phyloP scores from a whole-genome alignment of 73 alveolate genomes.

The Paramecium sonneborni region DNA sequence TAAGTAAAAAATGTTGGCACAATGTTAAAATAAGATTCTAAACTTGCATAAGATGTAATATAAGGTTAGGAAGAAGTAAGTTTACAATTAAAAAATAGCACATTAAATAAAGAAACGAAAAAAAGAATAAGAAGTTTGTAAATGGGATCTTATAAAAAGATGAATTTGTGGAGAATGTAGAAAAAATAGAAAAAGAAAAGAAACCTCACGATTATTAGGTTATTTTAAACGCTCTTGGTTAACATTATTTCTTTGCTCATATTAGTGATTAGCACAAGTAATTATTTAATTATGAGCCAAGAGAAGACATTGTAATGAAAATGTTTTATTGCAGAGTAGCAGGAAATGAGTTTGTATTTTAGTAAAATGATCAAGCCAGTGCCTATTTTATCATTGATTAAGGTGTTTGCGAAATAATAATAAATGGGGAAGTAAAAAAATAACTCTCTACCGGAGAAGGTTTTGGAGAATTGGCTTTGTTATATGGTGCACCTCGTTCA shows the following conservation, averaged over 20 bases:
- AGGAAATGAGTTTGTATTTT: constrained; percentile 33
- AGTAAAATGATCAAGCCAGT: constrained; percentile 58
- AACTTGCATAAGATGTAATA: not conserved
- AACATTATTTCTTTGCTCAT: constrained; percentile 39
- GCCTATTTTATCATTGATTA: constrained; percentile 57
- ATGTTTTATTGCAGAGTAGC: constrained; percentile 61
- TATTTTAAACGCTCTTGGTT: not conserved
- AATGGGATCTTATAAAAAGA: not conserved
- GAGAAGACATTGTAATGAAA: constrained; percentile 62
- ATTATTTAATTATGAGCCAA: not conserved
- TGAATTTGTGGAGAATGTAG: not conserved
- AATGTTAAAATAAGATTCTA: not conserved
- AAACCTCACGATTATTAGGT: constrained; percentile 22
- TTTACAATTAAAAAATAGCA: not conserved
- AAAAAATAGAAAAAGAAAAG: not conserved
- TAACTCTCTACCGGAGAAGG: constrained; percentile 64
- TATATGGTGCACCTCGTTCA: constrained; percentile 77
- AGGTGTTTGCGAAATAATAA: constrained; percentile 51
- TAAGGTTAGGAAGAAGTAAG: not conserved
- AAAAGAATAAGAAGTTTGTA: constrained; percentile 21
- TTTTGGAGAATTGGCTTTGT: constrained; percentile 80
- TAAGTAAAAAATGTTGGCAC: constrained; percentile 49
- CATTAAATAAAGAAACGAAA: constrained; percentile 35
- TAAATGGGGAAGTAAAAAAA: constrained; percentile 52
- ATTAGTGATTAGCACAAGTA: constrained; percentile 12